Evolutionary conservation across 768 basidiomycete genomes (phyloP).

Genomic region (Suillus decipiens): DNA sequence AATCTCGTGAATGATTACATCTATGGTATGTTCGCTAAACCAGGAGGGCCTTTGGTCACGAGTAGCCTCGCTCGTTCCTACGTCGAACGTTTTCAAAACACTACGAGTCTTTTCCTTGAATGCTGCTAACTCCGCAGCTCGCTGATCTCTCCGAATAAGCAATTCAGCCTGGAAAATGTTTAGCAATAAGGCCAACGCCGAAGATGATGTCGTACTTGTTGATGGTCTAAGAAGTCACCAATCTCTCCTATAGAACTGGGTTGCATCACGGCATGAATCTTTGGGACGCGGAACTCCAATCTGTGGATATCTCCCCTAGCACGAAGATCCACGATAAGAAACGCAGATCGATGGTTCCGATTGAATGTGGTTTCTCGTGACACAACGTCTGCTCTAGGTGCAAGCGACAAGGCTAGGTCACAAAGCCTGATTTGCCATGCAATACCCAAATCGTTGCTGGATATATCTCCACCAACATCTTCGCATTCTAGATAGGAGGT

Average conservation of each 20-base stretch:
- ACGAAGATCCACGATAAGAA: constrained; percentile 78
- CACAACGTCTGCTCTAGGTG: constrained; percentile 49
- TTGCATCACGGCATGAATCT: constrained; percentile 92
- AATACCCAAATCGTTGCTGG: constrained; percentile 42
- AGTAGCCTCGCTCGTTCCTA: constrained; percentile 40
- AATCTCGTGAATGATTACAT: constrained; percentile 61
- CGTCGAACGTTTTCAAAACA: constrained; percentile 75
- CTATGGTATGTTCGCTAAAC: constrained; percentile 57
- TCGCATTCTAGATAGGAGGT: constrained; percentile 75
- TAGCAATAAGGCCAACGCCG: constrained; percentile 9
- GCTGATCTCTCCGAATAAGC: constrained; percentile 67
- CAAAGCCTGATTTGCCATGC: constrained; percentile 72
- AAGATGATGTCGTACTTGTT: constrained; percentile 56
- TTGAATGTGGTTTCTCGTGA: constrained; percentile 46
- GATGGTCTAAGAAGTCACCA: constrained; percentile 84
- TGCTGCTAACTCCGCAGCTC: constrained; percentile 74
- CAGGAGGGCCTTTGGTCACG: constrained; percentile 41
- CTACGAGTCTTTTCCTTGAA: constrained; percentile 81
- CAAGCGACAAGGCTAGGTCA: constrained; percentile 83
- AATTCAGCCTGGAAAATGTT: constrained; percentile 64
- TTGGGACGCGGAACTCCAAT: constrained; percentile 62
- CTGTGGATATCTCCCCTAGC: constrained; percentile 36
- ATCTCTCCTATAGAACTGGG: constrained; percentile 90
- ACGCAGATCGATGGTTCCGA: constrained; percentile 72
- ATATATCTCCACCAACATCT: constrained; percentile 65